Evolutionary conservation across 2,329 filamentous ascomycete species (phyloP).

Genomic region (Myrmaecium sp.): DNA sequence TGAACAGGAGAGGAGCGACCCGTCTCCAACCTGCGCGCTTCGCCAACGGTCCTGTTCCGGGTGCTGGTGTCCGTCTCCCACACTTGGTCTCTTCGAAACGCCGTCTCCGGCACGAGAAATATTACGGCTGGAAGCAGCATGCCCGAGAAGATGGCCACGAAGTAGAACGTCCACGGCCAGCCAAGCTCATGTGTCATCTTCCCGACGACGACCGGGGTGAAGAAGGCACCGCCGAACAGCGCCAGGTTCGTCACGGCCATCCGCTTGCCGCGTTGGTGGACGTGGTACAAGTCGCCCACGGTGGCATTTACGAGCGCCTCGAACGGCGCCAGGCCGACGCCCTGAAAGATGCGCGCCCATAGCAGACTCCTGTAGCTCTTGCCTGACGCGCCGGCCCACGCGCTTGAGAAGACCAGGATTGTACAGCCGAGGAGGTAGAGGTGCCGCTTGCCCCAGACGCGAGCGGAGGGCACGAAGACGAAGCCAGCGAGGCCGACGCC

Average conservation of each 20-base stretch:
- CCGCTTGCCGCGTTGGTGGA: slow-evolving; percentile 67
- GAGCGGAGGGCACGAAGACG: slow-evolving; percentile 71
- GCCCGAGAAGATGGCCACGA: slow-evolving; percentile 70
- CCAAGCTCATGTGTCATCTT: slow-evolving; percentile 61
- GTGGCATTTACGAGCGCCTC: slow-evolving; percentile 79
- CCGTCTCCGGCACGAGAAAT: slow-evolving; percentile 72
- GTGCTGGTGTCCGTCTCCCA: slow-evolving; percentile 52
- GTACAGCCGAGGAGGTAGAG: slow-evolving; percentile 63
- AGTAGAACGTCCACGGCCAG: slow-evolving; percentile 82
- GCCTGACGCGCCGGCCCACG: slow-evolving; percentile 58
- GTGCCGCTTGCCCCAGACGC: slow-evolving; percentile 88
- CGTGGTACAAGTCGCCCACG: slow-evolving; percentile 80
- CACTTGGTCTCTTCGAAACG: slow-evolving; percentile 48
- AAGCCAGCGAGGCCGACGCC: slow-evolving; percentile 69
- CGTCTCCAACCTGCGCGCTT: not conserved
- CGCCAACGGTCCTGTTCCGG: not conserved
- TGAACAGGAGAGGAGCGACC: slow-evolving; percentile 1
- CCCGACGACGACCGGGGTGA: slow-evolving; percentile 79
- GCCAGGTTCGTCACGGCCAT: slow-evolving; percentile 68
- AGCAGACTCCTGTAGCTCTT: slow-evolving; percentile 55
- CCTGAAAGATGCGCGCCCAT: slow-evolving; percentile 69
- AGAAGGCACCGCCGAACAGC: slow-evolving; percentile 54
- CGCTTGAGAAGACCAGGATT: slow-evolving; percentile 55
- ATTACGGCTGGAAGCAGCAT: slow-evolving; percentile 53
- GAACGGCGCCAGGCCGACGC: slow-evolving; percentile 72